Evolutionary conservation across 352 stramenopile species (phyloP).

Genomic region (Phytopythium chamaehyphon): DNA sequence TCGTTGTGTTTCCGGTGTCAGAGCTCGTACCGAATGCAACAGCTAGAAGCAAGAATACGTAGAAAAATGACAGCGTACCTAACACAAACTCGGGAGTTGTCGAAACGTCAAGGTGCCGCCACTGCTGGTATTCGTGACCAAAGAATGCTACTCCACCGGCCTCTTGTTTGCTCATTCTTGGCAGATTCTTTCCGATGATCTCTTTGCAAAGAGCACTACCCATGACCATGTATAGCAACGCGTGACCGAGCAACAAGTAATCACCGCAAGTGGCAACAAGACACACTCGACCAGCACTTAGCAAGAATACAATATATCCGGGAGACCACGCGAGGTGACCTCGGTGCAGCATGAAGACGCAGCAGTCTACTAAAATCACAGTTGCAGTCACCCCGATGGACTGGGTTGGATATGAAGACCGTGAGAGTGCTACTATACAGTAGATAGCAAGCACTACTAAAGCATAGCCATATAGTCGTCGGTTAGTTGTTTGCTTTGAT

Average conservation of each 20-base stretch:
- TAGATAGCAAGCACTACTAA: constrained; percentile 52
- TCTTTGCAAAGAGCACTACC: constrained; percentile 73
- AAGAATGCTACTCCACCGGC: constrained; percentile 83
- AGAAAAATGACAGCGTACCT: constrained; percentile 82
- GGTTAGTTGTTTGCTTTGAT: constrained; percentile 45
- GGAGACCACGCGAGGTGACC: constrained; percentile 71
- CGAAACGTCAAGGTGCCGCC: constrained; percentile 64
- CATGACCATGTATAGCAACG: constrained; percentile 78
- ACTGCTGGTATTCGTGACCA: constrained; percentile 62
- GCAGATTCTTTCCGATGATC: constrained; percentile 79
- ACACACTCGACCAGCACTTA: constrained; percentile 64
- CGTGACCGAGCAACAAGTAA: constrained; percentile 81
- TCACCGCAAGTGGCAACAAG: constrained; percentile 59
- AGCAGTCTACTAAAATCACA: constrained; percentile 65
- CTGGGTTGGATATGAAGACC: constrained; percentile 58
- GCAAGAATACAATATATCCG: constrained; percentile 78
- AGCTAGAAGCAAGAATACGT: constrained; percentile 75
- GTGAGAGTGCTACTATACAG: constrained; percentile 43
- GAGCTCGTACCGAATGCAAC: constrained; percentile 64
- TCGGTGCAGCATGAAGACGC: constrained; percentile 68
- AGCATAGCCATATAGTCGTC: constrained; percentile 43
- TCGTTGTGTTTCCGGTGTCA: constrained; percentile 21
- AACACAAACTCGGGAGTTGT: constrained; percentile 82
- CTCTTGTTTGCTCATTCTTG: constrained; percentile 78
- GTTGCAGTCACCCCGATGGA: constrained; percentile 63